A percentile compares a stretch with the other conserved stretches of the same genome.
Conservation (phyloP, 2,329 filamentous ascomycete species). For the Pyrenochaeta sp. region DNA sequence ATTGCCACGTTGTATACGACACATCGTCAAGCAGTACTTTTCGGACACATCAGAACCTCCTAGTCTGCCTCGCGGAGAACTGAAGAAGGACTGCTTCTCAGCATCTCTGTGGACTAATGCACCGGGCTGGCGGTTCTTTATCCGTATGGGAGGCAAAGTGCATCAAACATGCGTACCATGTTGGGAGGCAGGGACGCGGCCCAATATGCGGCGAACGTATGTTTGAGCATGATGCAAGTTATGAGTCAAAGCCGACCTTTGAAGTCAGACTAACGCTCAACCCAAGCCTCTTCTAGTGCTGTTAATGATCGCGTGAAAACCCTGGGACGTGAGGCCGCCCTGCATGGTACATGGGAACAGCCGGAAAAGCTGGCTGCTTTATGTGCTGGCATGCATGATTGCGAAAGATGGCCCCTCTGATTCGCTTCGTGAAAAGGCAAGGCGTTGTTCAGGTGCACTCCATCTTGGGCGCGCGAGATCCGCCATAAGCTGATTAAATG, state of each 20-base stretch:
- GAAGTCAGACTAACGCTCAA: neutral
- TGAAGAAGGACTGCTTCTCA: neutral
- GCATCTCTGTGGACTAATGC: neutral
- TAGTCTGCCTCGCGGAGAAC: constrained; percentile 1
- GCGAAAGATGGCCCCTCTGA: neutral
- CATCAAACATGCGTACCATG: neutral
- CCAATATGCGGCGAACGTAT: neutral
- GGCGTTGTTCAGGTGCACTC: neutral
- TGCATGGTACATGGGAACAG: neutral
- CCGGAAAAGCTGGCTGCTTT: neutral
- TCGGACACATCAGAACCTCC: neutral
- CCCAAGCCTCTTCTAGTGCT: neutral
- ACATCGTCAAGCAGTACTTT: neutral
- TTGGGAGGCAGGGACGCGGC: neutral
- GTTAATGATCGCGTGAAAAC: neutral
- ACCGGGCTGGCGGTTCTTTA: neutral
- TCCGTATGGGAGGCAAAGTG: neutral
- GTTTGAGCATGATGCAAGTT: neutral
- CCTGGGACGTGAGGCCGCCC: neutral
- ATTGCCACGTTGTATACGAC: constrained; percentile 1
- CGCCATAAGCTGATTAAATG: neutral
- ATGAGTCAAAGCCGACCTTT: neutral
- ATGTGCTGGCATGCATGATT: constrained; percentile 3
- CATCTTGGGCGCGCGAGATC: too few relatives aligned
- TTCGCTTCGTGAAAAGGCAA: neutral